Conservation (phyloP, 2,329 filamentous ascomycete species). For the Arachnomyces sp. region DNA sequence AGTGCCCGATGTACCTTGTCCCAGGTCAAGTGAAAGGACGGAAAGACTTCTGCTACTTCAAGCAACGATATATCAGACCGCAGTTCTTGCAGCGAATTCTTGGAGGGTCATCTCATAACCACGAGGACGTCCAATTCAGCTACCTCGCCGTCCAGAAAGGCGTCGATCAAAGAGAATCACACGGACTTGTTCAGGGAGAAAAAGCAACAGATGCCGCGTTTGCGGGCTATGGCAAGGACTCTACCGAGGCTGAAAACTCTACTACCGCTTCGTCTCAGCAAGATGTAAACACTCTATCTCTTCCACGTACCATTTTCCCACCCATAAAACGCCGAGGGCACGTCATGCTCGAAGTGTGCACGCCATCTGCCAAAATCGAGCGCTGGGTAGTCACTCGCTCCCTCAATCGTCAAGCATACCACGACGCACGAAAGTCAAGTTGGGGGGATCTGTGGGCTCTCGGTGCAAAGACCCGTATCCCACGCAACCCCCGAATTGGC, state of each 20-base stretch:
- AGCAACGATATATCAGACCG: conserved; percentile 79
- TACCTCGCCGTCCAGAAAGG: conserved; percentile 82
- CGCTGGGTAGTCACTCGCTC: conserved; percentile 86
- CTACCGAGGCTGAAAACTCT: conserved; percentile 21
- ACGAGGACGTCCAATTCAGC: conserved; percentile 85
- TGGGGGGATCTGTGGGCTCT: conserved; percentile 97
- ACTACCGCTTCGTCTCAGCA: conserved; percentile 12
- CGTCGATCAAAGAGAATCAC: conserved; percentile 44
- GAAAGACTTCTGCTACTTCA: conserved; percentile 86
- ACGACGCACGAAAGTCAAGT: conserved; percentile 77
- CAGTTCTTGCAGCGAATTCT: conserved; percentile 71
- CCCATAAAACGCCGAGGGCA: conserved; percentile 85
- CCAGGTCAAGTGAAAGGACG: conserved; percentile 63
- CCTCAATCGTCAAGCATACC: conserved; percentile 73
- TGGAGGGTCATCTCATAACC: conserved; percentile 61
- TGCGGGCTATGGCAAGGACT: conserved; percentile 54
- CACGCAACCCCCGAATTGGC: conserved; percentile 54
- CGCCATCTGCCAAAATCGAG: conserved; percentile 73
- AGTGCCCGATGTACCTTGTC: conserved; percentile 78
- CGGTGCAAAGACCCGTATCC: conserved; percentile 76
- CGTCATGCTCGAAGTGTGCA: conserved; percentile 84
- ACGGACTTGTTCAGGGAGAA: conserved; percentile 42
- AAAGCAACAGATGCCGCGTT: conserved; percentile 60
- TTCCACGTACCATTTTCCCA: conserved; percentile 69
- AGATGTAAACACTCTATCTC: conserved; percentile 50